Percentiles rank a stretch among this genome's conserved stretches.
Evolutionary conservation across 140 eudicot species (phyloP).

Genomic region (Bidens hawaiensis): DNA sequence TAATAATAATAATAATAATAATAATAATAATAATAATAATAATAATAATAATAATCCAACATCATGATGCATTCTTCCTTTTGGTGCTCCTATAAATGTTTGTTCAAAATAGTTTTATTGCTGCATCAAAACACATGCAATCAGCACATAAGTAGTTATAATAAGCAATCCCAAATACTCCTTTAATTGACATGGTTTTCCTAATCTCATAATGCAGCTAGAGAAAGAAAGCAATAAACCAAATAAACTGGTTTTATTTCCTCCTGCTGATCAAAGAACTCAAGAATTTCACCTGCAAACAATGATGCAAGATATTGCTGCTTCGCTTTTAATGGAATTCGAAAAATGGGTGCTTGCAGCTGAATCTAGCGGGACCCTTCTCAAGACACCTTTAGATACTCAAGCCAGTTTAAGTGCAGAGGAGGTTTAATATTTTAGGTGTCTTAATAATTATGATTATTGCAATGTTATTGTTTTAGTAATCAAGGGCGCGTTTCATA

Average conservation of each 20-base stretch:
- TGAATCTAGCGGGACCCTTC: constrained; percentile 80
- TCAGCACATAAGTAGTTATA: not conserved
- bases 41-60: not conserved
- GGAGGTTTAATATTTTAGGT: constrained; percentile 99
- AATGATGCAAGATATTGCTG: constrained; percentile 97
- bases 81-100: not conserved
- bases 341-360: constrained; percentile 89
- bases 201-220: constrained; percentile 42
- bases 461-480: not conserved
- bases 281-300: constrained; percentile 86
- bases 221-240: constrained; percentile 59
- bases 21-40: not conserved
- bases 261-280: constrained; percentile 90
- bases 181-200: not conserved
- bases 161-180: not conserved
- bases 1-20: not conserved
- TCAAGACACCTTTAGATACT: constrained; percentile 96
- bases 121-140: not conserved
- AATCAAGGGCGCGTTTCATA: not conserved
- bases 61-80: not conserved
- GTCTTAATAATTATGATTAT: constrained; percentile 43
- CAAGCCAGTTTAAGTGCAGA: constrained; percentile 99
- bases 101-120: not conserved
- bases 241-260: constrained; percentile 66
- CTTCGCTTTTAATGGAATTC: constrained; percentile 88